These are phyloP conservation scores for Candida stauntonica DNA, from an alignment of 805 yeast genomes.

Conservation along the genomic window DNA sequence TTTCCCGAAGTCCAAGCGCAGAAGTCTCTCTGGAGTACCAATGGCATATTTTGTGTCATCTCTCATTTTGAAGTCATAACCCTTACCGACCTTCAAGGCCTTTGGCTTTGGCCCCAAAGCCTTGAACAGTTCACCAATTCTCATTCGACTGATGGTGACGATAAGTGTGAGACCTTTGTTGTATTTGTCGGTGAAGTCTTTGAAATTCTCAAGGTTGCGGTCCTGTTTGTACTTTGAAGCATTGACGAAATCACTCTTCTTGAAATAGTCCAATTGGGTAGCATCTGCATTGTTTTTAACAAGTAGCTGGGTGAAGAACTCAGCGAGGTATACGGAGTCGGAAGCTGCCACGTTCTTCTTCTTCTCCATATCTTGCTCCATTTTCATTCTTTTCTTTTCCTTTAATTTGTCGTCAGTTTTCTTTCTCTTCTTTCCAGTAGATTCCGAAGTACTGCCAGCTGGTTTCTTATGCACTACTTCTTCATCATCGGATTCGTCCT, in stretches of 20 bases:
- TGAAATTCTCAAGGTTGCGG: slow-evolving; percentile 52
- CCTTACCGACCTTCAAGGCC: slow-evolving; percentile 26
- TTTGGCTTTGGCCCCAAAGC: slow-evolving; percentile 37
- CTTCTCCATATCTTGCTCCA: slow-evolving; percentile 57
- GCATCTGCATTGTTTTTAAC: slow-evolving; percentile 58
- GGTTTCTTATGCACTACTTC: slow-evolving; percentile 9
- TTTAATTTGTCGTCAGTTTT: slow-evolving; percentile 42
- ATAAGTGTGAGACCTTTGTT: slow-evolving; percentile 43
- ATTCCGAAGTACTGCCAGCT: no score
- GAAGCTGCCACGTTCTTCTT: slow-evolving; percentile 52
- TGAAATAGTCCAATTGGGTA: slow-evolving; percentile 69
- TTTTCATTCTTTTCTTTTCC: slow-evolving; percentile 60
- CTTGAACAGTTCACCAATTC: slow-evolving; percentile 84
- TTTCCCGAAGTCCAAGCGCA: slow-evolving; percentile 16
- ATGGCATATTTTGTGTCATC: slow-evolving; percentile 26
- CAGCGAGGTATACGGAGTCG: slow-evolving; percentile 59
- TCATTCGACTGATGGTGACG: slow-evolving; percentile 71
- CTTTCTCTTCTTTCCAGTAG: slow-evolving; percentile 22
- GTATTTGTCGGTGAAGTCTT: slow-evolving; percentile 47
- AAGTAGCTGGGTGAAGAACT: slow-evolving; percentile 59
- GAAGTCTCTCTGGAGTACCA: slow-evolving; percentile 26
- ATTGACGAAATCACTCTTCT: slow-evolving; percentile 53
- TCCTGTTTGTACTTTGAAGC: slow-evolving; percentile 53
- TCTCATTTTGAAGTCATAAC: slow-evolving; percentile 24
- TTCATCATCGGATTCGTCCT: slow-evolving; percentile 28